A percentile compares a stretch with the other conserved stretches of the same genome.
These are phyloP conservation scores for Moelleriella libera DNA, from an alignment of 2,329 filamentous ascomycete species.

Conservation along the genomic window DNA sequence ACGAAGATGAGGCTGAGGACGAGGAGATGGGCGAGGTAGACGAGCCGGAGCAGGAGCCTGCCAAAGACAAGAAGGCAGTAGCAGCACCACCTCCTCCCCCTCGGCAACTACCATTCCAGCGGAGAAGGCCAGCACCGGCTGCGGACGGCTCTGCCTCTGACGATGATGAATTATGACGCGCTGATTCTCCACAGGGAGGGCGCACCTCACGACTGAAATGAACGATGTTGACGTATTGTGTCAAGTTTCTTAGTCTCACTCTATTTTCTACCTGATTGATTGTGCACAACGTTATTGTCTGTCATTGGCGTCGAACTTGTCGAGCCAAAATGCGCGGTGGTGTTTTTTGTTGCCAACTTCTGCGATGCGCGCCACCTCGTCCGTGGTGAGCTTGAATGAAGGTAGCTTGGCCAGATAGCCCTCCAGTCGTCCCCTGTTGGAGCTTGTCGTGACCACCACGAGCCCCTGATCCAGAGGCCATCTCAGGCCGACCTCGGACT, in stretches of 20 bases:
- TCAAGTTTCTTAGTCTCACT: slow-evolving; percentile 8
- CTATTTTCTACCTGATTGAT: not conserved
- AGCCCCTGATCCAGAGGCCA: slow-evolving; percentile 48
- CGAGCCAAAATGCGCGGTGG: slow-evolving; percentile 43
- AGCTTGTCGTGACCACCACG: slow-evolving; percentile 45
- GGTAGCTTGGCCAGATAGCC: slow-evolving; percentile 36
- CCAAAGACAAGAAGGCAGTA: slow-evolving; percentile 6
- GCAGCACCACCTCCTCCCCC: slow-evolving; percentile 20
- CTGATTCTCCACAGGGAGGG: not conserved
- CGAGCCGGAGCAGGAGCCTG: slow-evolving; percentile 2
- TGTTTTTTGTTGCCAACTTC: slow-evolving; percentile 45
- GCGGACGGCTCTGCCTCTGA: slow-evolving; percentile 39
- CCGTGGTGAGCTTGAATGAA: slow-evolving; percentile 42
- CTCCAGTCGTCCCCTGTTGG: slow-evolving; percentile 41
- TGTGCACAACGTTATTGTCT: slow-evolving; percentile 10
- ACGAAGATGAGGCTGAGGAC: slow-evolving; percentile 20
- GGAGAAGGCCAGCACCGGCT: slow-evolving; percentile 11
- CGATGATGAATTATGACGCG: slow-evolving; percentile 30
- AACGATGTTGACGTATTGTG: not conserved
- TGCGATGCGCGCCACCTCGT: slow-evolving; percentile 42
- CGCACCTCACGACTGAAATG: not conserved
- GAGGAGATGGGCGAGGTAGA: not conserved
- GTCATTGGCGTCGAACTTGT: slow-evolving; percentile 39
- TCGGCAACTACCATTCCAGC: slow-evolving; percentile 30
- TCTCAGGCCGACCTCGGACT: slow-evolving; percentile 41